Conservation (phyloP, 106 monocot genomes). For the Acorus calamus region DNA sequence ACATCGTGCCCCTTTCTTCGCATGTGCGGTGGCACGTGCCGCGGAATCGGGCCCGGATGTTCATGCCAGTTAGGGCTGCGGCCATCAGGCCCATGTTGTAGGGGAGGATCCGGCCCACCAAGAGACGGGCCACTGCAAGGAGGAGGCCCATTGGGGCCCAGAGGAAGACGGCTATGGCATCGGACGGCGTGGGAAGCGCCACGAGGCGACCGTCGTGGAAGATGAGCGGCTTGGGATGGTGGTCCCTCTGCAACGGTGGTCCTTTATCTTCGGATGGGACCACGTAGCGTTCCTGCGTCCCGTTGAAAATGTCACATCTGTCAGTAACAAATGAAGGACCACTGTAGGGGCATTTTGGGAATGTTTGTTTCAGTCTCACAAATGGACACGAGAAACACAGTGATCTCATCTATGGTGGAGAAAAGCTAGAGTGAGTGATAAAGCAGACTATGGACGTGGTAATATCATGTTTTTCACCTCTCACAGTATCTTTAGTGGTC, state of each 20-base stretch:
- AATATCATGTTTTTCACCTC: no score
- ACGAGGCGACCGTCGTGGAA: constrained; percentile 70
- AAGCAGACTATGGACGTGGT: no score
- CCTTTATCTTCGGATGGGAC: constrained; percentile 6
- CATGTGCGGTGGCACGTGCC: no score
- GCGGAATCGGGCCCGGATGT: constrained; percentile 15
- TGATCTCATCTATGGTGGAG: no score
- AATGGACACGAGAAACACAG: no score
- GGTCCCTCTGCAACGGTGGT: constrained; percentile 7
- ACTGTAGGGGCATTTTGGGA: no score
- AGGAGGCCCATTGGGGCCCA: constrained; percentile 50
- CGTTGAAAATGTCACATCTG: no score
- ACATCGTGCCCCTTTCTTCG: constrained; percentile 11
- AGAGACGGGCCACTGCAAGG: constrained; percentile 22
- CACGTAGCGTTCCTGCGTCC: constrained; percentile 19
- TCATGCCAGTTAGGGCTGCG: constrained; percentile 26
- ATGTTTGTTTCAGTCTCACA: no score
- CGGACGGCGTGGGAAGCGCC: constrained; percentile 21
- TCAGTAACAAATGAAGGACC: no score
- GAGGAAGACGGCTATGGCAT: constrained; percentile 16
- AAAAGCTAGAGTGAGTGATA: no score
- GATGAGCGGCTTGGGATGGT: constrained; percentile 49
- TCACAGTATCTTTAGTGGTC: no score
- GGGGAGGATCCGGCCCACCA: constrained; percentile 24
- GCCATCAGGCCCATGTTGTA: constrained; percentile 6